These are phyloP conservation scores for Pseudocercospora fuligena DNA, from an alignment of 2,329 filamentous ascomycete genomes.

Conservation along the genomic window DNA sequence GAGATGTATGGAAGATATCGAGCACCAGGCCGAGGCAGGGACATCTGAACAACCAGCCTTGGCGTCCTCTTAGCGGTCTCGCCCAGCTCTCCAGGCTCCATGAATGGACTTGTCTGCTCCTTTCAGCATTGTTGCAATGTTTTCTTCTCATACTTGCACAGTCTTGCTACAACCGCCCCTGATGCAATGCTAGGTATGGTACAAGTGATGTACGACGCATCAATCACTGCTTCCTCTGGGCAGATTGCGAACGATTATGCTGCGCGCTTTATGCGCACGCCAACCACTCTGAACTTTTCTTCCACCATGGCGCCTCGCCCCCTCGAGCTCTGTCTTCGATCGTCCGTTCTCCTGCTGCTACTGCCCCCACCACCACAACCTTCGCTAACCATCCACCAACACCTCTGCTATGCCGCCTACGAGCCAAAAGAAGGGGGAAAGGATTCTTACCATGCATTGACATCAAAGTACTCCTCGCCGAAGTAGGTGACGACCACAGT, in stretches of 20 bases:
- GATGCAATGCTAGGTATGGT: constrained; percentile 7
- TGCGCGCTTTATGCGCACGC: background rate
- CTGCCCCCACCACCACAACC: constrained; percentile 3
- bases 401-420: constrained; percentile 10
- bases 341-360: background rate
- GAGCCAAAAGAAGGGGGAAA: background rate
- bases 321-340: background rate
- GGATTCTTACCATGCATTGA: constrained; percentile 74
- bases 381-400: background rate
- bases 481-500: constrained; percentile 98
- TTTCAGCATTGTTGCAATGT: background rate
- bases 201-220: background rate
- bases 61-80: no score
- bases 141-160: constrained; percentile 1
- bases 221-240: background rate
- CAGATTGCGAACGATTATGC: background rate
- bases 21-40: no score
- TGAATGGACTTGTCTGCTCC: no score
- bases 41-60: no score
- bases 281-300: background rate
- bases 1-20: no score
- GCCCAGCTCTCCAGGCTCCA: no score
- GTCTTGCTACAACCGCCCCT: background rate
- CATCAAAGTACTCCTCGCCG: constrained; percentile 96
- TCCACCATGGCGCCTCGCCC: background rate